Percentiles rank a stretch among this genome's conserved stretches.
Conservation (phyloP, 1,284 basidiomycete genomes). For the Cryptococcus depauperatus region DNA sequence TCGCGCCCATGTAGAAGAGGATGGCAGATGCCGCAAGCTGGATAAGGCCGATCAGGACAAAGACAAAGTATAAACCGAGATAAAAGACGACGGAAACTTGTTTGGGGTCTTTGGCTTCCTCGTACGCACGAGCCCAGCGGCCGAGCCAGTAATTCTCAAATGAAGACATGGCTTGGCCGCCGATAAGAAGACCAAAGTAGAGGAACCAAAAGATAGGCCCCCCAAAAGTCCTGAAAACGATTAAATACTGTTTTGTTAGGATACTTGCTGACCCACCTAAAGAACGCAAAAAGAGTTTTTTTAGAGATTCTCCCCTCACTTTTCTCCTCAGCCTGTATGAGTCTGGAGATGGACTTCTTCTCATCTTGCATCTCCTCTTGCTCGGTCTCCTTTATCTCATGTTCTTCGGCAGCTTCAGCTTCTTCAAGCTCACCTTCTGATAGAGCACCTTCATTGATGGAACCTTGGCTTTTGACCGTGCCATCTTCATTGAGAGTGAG, state of each 20-base stretch:
- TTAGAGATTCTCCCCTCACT: conserved; percentile 51
- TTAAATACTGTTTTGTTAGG: conserved; percentile 1
- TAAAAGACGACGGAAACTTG: conserved; percentile 45
- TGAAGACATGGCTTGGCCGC: conserved; percentile 36
- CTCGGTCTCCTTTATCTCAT: conserved; percentile 38
- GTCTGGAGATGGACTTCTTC: conserved; percentile 35
- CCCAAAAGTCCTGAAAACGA: conserved; percentile 35
- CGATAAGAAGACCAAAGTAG: conserved; percentile 31
- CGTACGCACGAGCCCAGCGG: conserved; percentile 55
- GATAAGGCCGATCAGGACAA: conserved; percentile 33
- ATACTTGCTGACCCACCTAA: conserved; percentile 20
- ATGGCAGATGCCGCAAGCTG: conserved; percentile 37
- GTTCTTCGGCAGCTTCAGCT: conserved; percentile 39
- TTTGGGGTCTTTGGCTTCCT: conserved; percentile 31
- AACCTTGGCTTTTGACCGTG: conserved; percentile 39
- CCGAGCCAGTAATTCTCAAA: conserved; percentile 55
- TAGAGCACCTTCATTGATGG: conserved; percentile 26
- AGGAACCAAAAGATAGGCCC: conserved; percentile 45
- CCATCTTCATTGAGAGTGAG: conserved; percentile 54
- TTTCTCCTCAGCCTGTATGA: conserved; percentile 56
- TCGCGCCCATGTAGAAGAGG: conserved; percentile 45
- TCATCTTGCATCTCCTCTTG: conserved; percentile 33
- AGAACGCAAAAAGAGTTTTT: conserved; percentile 45
- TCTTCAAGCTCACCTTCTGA: conserved; percentile 28
- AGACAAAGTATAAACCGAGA: conserved; percentile 48